A percentile compares a stretch with the other conserved stretches of the same genome.
Conservation (phyloP, 257 asterid species). For the Petunia axillaris region DNA sequence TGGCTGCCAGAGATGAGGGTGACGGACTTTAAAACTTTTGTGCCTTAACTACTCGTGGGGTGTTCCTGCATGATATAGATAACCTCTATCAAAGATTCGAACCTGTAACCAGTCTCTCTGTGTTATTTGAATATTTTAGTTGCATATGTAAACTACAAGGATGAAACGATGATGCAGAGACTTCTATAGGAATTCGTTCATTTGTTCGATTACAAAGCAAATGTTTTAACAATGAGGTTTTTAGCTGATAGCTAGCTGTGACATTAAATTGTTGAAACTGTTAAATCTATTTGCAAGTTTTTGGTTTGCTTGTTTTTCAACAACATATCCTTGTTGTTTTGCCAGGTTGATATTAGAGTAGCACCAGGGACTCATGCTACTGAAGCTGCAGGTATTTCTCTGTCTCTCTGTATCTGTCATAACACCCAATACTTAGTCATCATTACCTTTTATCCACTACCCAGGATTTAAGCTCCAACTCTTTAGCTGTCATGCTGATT, state of each 20-base stretch:
- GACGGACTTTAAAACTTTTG: background rate
- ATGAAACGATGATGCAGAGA: background rate
- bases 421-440: background rate
- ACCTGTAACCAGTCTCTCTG: background rate
- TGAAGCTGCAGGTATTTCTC: conserved; percentile 89
- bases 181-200: background rate
- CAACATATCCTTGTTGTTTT: conserved; percentile 30
- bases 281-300: conserved; percentile 7
- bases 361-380: conserved; percentile 96
- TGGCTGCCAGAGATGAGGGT: background rate
- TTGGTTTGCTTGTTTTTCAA: conserved; percentile 14
- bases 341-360: conserved; percentile 86
- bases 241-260: background rate
- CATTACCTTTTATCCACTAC: background rate
- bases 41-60: background rate
- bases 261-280: background rate
- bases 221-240: background rate
- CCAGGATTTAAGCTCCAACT: background rate
- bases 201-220: background rate
- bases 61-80: background rate
- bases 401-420: conserved; percentile 28
- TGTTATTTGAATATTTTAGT: background rate
- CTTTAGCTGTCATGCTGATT: background rate
- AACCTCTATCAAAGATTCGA: background rate
- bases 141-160: background rate